Evolutionary conservation across 2,329 filamentous ascomycete species (phyloP), one percentile per base, ranked within the genome.

Genomic region (Diaporthe sp.): DNA sequence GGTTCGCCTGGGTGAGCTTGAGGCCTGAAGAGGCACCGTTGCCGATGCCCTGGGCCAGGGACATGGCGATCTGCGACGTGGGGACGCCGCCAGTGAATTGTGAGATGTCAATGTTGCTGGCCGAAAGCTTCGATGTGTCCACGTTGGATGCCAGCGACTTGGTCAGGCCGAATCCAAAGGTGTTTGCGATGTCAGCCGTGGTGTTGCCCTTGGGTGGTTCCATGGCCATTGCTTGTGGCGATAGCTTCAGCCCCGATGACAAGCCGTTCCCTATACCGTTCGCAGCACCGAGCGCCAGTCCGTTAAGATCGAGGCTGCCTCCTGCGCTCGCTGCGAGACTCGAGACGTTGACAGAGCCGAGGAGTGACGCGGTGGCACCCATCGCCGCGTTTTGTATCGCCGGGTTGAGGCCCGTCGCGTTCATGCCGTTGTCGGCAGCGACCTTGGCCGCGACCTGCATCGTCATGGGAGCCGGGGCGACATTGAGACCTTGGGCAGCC

Each of bases 351-450:
- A 81, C 58, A 4, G 81, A 69, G 19, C 79, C 78, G 6, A 83
- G 71, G 0, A 81, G 76, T 5, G 81, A 79, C 0, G 80, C 77
- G 1, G 79, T 76, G 2, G 80, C 74, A 3, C 81, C 81, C 63
- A 79, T 78, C 50, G 79, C 80, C 9, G 80, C 75, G 63, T 79
- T 81, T 69, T 81, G 78, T 59, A 83, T 76, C 3, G 78, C 74
- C 0, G 80, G 78, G 71, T 82, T 81, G 27, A 83, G 75, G 22
- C 81, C 80, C 12, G 77, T 79, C 15, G 77, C 77, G 13, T 78
- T 65, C 77, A 81, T 78, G n/a, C 77, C 76, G 75, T 81, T 82
- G 27, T 80, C 77, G 2, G 75, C 68, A 2, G 73, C 76, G 15
- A 79, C 76, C 71, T 75, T 77, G 35, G 59, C 71, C 15, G 75